Percentiles rank a stretch among this genome's conserved stretches.
phyloP scores from a whole-genome alignment of 441 rosid genomes.

The Gossypium davidsonii region DNA sequence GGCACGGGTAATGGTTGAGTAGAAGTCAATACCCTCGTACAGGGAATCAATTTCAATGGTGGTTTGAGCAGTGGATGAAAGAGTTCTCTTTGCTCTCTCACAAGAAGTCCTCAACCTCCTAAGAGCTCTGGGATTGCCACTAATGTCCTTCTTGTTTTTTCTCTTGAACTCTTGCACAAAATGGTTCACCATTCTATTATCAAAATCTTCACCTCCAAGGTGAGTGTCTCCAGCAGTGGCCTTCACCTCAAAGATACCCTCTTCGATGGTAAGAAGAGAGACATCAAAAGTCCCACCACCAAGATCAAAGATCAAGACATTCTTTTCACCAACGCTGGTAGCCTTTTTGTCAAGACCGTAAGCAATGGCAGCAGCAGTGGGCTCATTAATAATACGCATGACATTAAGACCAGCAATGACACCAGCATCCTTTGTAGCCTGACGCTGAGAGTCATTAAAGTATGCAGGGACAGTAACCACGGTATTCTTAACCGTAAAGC shows the following conservation, averaged over 20 bases:
- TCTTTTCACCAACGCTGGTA: conserved; percentile 49
- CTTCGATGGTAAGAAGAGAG: conserved; percentile 52
- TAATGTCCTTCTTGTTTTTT: conserved; percentile 55
- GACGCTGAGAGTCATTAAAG: conserved; percentile 59
- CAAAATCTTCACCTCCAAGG: conserved; percentile 55
- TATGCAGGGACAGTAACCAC: conserved; percentile 59
- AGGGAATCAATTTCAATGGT: conserved; percentile 52
- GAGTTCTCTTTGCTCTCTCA: conserved; percentile 57
- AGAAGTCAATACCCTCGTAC: conserved; percentile 52
- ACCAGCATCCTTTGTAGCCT: conserved; percentile 57
- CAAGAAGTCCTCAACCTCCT: conserved; percentile 58
- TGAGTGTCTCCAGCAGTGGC: conserved; percentile 57
- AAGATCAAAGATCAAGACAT: conserved; percentile 49
- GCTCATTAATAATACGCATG: conserved; percentile 56
- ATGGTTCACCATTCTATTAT: conserved; percentile 59
- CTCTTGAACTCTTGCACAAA: conserved; percentile 63
- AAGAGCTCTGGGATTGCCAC: conserved; percentile 47
- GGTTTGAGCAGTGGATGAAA: conserved; percentile 56
- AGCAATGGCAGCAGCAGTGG: conserved; percentile 55
- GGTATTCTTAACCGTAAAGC: conserved; percentile 40
- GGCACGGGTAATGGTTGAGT: conserved; percentile 45
- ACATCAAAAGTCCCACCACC: conserved; percentile 65
- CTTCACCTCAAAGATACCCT: conserved; percentile 58
- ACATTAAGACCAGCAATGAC: conserved; percentile 59
- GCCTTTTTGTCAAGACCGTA: conserved; percentile 59